phyloP scores from a whole-genome alignment of 108 stramenopile genomes.

The Conticribra weissflogii region DNA sequence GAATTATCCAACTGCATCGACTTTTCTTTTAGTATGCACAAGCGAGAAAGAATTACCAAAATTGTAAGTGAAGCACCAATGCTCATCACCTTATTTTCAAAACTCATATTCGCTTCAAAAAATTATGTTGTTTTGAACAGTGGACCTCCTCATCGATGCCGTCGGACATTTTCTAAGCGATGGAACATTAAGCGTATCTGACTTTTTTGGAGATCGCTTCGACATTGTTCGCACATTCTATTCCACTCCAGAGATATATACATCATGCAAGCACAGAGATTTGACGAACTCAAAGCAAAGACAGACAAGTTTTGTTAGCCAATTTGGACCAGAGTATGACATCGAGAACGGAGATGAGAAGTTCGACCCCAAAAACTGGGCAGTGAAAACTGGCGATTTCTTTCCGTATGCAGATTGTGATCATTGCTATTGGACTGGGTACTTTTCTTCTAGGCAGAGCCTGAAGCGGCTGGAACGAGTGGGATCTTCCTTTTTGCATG shows the following conservation, averaged over 20 bases:
- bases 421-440: slow-evolving; percentile 95
- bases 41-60: slow-evolving; percentile 55
- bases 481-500: slow-evolving; percentile 71
- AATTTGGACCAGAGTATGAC: too few relatives aligned
- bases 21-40: slow-evolving; percentile 40
- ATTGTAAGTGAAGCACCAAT: slow-evolving; percentile 29
- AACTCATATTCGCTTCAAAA: not conserved
- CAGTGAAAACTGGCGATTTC: slow-evolving; percentile 87
- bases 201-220: slow-evolving; percentile 59
- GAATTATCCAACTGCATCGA: not conserved
- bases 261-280: slow-evolving; percentile 71
- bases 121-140: too few relatives aligned
- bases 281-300: slow-evolving; percentile 60
- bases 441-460: slow-evolving; percentile 87
- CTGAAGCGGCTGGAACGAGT: slow-evolving; percentile 89
- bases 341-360: not conserved
- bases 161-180: slow-evolving; percentile 26
- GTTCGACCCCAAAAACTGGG: slow-evolving; percentile 18
- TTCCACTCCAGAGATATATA: slow-evolving; percentile 86
- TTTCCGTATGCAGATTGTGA: slow-evolving; percentile 93
- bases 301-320: too few relatives aligned
- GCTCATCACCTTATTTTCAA: not conserved
- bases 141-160: slow-evolving; percentile 60
- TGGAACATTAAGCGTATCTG: slow-evolving; percentile 34
- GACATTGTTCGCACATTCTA: slow-evolving; percentile 86